phyloP scores from a whole-genome alignment of 2,329 filamentous ascomycete species.

The Albifimbria verrucaria region DNA sequence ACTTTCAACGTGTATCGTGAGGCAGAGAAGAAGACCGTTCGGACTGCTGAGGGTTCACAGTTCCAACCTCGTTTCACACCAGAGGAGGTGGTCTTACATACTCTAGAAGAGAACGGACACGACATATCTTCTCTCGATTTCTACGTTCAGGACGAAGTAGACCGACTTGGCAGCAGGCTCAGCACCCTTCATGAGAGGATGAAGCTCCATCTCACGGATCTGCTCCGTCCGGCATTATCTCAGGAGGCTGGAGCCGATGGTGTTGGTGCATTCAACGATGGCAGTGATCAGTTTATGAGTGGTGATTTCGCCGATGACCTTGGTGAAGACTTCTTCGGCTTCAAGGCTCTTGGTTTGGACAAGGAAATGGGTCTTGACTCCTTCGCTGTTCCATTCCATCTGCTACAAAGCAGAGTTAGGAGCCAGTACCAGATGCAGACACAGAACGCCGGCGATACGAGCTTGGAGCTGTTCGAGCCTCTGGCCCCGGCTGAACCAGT shows the following conservation, averaged over 20 bases:
- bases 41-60: conserved; percentile 37
- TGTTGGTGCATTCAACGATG: conserved; percentile 88
- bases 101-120: conserved; percentile 77
- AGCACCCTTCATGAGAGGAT: conserved; percentile 87
- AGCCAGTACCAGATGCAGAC: conserved; percentile 78
- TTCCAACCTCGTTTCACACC: conserved; percentile 68
- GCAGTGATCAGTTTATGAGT: conserved; percentile 93
- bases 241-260: conserved; percentile 75
- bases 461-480: conserved; percentile 61
- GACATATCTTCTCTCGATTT: conserved; percentile 77
- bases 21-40: conserved; percentile 67
- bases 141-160: conserved; percentile 92
- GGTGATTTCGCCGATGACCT: conserved; percentile 98
- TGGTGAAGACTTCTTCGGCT: conserved; percentile 98
- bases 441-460: conserved; percentile 55
- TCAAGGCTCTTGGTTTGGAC: conserved; percentile 90
- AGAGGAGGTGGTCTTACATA: conserved; percentile 85
- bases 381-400: conserved; percentile 87
- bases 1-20: conserved; percentile 83
- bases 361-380: conserved; percentile 85
- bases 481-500: conserved; percentile 72
- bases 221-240: conserved; percentile 82
- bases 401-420: conserved; percentile 87
- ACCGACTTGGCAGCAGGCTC: conserved; percentile 76
- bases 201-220: conserved; percentile 87